Evolutionary conservation across 106 monocot genomes (phyloP).

Genomic region (Agapanthus africanus): DNA sequence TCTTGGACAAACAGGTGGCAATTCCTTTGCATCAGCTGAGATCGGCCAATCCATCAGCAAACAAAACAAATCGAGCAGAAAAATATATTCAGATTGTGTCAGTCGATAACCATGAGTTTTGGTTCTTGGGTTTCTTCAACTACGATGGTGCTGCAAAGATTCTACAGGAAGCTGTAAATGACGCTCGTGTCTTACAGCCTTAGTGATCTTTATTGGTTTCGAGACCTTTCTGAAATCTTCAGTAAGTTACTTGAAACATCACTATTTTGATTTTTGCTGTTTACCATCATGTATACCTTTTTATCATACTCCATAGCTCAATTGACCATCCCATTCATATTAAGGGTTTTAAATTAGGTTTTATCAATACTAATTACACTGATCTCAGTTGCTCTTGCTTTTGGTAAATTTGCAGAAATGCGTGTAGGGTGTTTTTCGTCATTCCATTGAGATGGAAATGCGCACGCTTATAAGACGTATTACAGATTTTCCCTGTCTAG

Average conservation of each 20-base stretch:
- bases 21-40: slow-evolving; percentile 33
- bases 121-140: slow-evolving; percentile 48
- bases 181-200: slow-evolving; percentile 3
- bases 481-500: too few species aligned
- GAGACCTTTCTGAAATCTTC: background rate
- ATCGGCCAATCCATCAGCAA: slow-evolving; percentile 30
- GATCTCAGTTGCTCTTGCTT: background rate
- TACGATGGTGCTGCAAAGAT: slow-evolving; percentile 35
- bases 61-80: slow-evolving; percentile 24
- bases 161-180: slow-evolving; percentile 27
- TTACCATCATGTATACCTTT: too few species aligned
- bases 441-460: too few species aligned
- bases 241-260: background rate
- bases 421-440: too few species aligned
- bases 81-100: slow-evolving; percentile 43
- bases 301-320: background rate
- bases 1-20: slow-evolving; percentile 22
- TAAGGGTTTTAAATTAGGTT: background rate
- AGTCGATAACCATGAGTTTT: slow-evolving; percentile 45
- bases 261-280: background rate
- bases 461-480: too few species aligned
- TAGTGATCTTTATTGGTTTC: background rate
- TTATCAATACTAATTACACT: background rate
- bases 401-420: background rate
- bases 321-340: background rate